Evolutionary conservation across 805 yeast species (phyloP), one percentile per base, ranked within the genome.

Genomic region (Metschnikowia reukaufii): DNA sequence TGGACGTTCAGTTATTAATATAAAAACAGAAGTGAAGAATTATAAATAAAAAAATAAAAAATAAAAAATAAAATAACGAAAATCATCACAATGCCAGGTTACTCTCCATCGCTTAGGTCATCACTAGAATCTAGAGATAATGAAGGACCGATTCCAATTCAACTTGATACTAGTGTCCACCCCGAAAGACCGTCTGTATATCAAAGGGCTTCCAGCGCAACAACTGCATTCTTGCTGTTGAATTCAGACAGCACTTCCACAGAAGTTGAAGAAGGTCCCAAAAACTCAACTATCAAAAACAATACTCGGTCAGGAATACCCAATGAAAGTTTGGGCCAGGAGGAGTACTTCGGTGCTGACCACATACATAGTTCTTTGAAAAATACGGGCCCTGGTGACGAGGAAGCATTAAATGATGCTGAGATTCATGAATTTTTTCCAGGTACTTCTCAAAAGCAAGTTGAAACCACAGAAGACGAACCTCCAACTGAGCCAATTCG

Each of bases 151-250:
- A 40, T 25, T 5, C 54, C 54, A 16, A 47, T 50, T 20, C 59
- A 39, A 33, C 45, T 53, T 9, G 48, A 46, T 16, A 45, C 36
- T n/a, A 25, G 39, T 16, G 42, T 42, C 12, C 37, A 23, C 19
- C 40, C 41, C 12, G 42, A 36, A 7, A 37, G 31, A 15, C 34
- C 42, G 9, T 41, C 58, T 5, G 34, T 47, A 3, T 39, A 47
- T 16, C 43, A 62, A 34, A 37, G 61, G 19, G 13, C 57, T 2
- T 59, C 63, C 5, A 41, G 47, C 13, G 60, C 61, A 17, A 48
- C 59, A 2, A 32, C 49, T 6, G 37, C 47, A 6, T 46, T 49
- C n/a, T 46, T 46, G 19, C 50, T 46, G 48, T 10, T 30, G 7
- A 40, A 19, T 8, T 29, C 41, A 6, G 39, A 29, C 3, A 33